Evolutionary conservation across 73 alveolate species (phyloP), one percentile per base, ranked within the genome.

Genomic region (Durusdinium trenchii): DNA sequence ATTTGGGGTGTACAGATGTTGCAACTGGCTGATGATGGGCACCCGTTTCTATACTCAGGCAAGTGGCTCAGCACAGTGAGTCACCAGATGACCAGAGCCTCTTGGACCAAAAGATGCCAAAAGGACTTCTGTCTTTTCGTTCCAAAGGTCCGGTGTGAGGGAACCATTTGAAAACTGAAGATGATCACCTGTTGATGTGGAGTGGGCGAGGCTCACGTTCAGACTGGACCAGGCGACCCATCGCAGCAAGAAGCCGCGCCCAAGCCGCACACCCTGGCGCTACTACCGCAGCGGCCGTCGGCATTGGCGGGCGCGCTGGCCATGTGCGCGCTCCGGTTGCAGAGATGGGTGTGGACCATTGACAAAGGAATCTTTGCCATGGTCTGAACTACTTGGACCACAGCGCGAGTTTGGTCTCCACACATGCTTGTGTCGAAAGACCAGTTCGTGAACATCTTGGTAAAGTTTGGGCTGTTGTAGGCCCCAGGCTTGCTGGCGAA

Each of bases 301-400:
- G 98, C 98, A 69, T 54, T 91, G 42, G 98, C 98, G 5, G 98
- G 98, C 36, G 98, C 98, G 6, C 98, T 91, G 36, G 52, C 98
- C 10, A 91, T 91, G 98, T 91, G 98, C 67, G 98, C 23, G 28
- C 98, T 71, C 14, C 90, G 60, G 30, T 12, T 81, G 69, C 71
- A 30, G 38, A 7, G n/a, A n/a, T n/a, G n/a, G n/a, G n/a, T n/a
- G n/a, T n/a, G n/a, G n/a, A n/a, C n/a, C n/a, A n/a, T n/a, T n/a
- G n/a, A n/a, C n/a, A n/a, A n/a, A n/a, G n/a, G n/a, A n/a, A n/a
- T n/a, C n/a, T n/a, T n/a, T n/a, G n/a, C n/a, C n/a, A n/a, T n/a
- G n/a, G n/a, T n/a, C n/a, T n/a, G n/a, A n/a, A n/a, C n/a, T n/a
- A n/a, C n/a, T n/a, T n/a, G n/a, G n/a, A n/a, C n/a, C n/a, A n/a